Percentiles rank a stretch among this genome's conserved stretches.
phyloP scores from a whole-genome alignment of 2,329 filamentous ascomycete genomes.

The Pestalotiopsis sp. region DNA sequence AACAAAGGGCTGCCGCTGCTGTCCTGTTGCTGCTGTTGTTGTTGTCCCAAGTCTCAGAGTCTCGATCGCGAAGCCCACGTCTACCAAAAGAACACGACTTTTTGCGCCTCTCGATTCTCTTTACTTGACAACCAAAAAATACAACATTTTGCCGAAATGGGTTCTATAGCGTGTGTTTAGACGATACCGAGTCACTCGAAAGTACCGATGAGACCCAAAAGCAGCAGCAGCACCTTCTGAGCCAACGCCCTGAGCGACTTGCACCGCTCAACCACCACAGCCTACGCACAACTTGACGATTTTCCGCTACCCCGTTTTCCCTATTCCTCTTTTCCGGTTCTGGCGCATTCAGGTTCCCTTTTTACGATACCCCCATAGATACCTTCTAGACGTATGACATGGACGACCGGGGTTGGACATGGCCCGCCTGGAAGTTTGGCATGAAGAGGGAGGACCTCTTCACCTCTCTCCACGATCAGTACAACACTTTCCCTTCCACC shows the following conservation, averaged over 20 bases:
- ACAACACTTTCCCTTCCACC: slow-evolving; percentile 58
- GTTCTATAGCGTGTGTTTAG: slow-evolving; percentile 25
- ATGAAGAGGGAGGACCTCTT: slow-evolving; percentile 61
- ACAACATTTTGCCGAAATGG: slow-evolving; percentile 24
- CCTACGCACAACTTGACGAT: neutral
- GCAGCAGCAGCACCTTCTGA: slow-evolving; percentile 14
- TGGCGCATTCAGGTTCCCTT: neutral
- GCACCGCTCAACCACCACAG: neutral
- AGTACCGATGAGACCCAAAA: slow-evolving; percentile 23
- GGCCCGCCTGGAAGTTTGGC: slow-evolving; percentile 66
- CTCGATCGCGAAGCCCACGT: slow-evolving; percentile 2
- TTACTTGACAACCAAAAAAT: neutral
- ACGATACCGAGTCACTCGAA: slow-evolving; percentile 29
- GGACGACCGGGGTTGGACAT: slow-evolving; percentile 55
- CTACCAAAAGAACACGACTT: neutral
- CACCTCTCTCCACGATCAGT: slow-evolving; percentile 59
- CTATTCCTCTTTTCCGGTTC: slow-evolving; percentile 9
- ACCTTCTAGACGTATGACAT: slow-evolving; percentile 37
- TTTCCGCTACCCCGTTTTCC: slow-evolving; percentile 4
- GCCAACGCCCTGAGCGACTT: slow-evolving; percentile 1
- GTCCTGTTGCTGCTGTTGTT: neutral
- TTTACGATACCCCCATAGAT: slow-evolving; percentile 13
- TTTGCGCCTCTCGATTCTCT: neutral
- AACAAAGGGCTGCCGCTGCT: neutral
- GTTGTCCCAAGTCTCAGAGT: neutral